phyloP scores from a whole-genome alignment of 495 filamentous ascomycete genomes.

The Oleoguttula mirabilis region DNA sequence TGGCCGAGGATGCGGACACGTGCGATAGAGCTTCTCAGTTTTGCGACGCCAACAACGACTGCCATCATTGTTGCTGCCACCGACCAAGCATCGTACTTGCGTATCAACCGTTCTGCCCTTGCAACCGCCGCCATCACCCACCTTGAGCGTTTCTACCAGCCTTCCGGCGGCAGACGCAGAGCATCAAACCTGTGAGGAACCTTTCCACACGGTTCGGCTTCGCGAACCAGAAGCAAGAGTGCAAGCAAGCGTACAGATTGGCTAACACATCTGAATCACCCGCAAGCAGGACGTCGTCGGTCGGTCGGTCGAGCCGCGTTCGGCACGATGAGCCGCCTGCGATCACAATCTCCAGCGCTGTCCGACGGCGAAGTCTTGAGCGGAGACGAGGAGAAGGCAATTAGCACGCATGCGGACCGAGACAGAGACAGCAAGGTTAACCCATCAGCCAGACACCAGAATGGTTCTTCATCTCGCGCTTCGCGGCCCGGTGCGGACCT shows the following conservation, averaged over 20 bases:
- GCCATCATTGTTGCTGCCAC: too few relatives aligned
- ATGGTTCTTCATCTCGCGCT: conserved; percentile 40
- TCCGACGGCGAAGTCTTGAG: conserved; percentile 84
- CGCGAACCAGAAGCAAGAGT: conserved; percentile 14
- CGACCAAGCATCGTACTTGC: too few relatives aligned
- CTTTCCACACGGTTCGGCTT: conserved; percentile 17
- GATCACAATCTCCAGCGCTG: conserved; percentile 34
- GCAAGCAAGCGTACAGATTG: conserved; percentile 5
- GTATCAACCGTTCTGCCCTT: too few relatives aligned
- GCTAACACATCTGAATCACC: conserved; percentile 16
- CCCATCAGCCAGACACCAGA: conserved; percentile 50
- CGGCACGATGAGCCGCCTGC: conserved; percentile 23
- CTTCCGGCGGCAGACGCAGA: neutral
- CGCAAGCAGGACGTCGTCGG: conserved; percentile 11
- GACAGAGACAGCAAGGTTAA: conserved; percentile 64
- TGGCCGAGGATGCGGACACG: too few relatives aligned
- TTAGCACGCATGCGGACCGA: conserved; percentile 58
- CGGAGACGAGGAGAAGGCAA: conserved; percentile 58
- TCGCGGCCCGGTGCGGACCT: conserved; percentile 27
- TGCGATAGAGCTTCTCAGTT: too few relatives aligned
- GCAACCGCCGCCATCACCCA: too few relatives aligned
- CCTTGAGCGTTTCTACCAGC: neutral
- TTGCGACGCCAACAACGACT: too few relatives aligned
- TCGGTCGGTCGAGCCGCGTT: neutral
- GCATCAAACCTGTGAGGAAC: conserved; percentile 12